Percentiles rank a stretch among this genome's conserved stretches.
Evolutionary conservation across 805 yeast species (phyloP).

Genomic region (Kodamaea kaohsiungensis): DNA sequence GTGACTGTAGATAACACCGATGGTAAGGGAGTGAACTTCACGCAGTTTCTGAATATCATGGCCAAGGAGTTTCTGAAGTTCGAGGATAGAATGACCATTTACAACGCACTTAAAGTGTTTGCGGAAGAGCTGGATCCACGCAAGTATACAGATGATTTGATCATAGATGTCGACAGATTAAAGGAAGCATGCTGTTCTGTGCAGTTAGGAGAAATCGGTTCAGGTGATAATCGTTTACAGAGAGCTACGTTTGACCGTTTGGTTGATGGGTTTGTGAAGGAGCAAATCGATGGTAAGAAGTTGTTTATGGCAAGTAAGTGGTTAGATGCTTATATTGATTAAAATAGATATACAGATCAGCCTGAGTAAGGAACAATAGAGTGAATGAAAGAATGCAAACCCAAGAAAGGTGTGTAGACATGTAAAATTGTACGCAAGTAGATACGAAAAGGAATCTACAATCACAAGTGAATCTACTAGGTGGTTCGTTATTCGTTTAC

Average conservation of each 20-base stretch:
- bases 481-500: not conserved
- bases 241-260: slow-evolving; percentile 50
- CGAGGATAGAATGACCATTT: slow-evolving; percentile 50
- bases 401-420: no score
- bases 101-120: slow-evolving; percentile 61
- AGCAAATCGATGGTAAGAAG: slow-evolving; percentile 57
- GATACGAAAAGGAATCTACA: no score
- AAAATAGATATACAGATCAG: no score
- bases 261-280: slow-evolving; percentile 55
- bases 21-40: slow-evolving; percentile 52
- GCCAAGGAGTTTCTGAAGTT: slow-evolving; percentile 53
- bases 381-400: not conserved
- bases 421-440: no score
- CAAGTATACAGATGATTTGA: slow-evolving; percentile 32
- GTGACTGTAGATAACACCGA: slow-evolving; percentile 27
- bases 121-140: slow-evolving; percentile 26
- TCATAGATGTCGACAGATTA: slow-evolving; percentile 50
- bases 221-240: slow-evolving; percentile 46
- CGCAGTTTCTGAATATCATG: slow-evolving; percentile 65
- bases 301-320: slow-evolving; percentile 65
- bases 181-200: slow-evolving; percentile 48
- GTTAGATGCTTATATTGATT: slow-evolving; percentile 52
- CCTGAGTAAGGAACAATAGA: not conserved
- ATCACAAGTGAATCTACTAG: not conserved
- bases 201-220: slow-evolving; percentile 46